A percentile compares a stretch with the other conserved stretches of the same genome.
These are phyloP conservation scores for Mycotypha africana DNA, from an alignment of 371 early-diverging fungal genomes.

Conservation along the genomic window DNA sequence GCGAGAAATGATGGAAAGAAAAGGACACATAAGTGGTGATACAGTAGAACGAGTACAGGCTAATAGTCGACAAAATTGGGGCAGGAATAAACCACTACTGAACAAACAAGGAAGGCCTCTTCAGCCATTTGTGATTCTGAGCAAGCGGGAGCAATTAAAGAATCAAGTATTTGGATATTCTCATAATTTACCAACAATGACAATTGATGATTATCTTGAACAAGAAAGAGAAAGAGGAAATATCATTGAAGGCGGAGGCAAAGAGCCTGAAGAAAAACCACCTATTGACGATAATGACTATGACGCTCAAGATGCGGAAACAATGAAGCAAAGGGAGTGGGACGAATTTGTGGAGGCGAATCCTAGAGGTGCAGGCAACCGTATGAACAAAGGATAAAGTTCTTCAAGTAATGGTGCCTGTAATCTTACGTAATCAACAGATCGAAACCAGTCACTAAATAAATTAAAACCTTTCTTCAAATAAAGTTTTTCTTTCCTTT, in stretches of 20 bases:
- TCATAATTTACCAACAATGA: conserved; percentile 92
- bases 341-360: conserved; percentile 94
- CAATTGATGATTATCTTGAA: conserved; percentile 91
- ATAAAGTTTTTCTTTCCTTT: no score
- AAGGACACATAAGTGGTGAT: no score
- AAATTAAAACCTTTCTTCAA: no score
- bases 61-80: conserved; percentile 13
- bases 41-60: conserved; percentile 13
- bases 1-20: conserved; percentile 21
- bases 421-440: no score
- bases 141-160: conserved; percentile 63
- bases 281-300: conserved; percentile 76
- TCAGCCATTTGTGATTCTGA: conserved; percentile 88
- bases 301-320: conserved; percentile 76
- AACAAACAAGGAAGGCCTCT: conserved; percentile 65
- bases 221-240: conserved; percentile 86
- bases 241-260: conserved; percentile 80
- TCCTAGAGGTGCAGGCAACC: conserved; percentile 83
- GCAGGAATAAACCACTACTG: conserved; percentile 47
- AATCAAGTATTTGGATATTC: conserved; percentile 85
- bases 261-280: conserved; percentile 58
- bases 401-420: no score
- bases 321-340: conserved; percentile 79
- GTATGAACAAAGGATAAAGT: conserved; percentile 41
- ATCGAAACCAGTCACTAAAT: no score